phyloP scores from a whole-genome alignment of 768 basidiomycete genomes.

The Mycena filopes region DNA sequence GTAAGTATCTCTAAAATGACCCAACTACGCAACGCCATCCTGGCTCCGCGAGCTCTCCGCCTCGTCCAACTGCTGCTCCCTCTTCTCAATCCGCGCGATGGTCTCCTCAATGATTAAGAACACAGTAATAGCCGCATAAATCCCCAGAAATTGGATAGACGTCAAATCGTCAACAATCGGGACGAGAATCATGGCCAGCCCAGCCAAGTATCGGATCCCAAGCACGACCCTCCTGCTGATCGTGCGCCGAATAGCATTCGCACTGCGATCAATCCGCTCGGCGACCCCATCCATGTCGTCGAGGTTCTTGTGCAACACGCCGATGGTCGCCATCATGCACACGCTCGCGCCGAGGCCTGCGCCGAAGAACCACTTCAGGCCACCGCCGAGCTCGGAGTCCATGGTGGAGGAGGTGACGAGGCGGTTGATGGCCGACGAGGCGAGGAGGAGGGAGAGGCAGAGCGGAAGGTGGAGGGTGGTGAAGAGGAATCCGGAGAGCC shows the following conservation, averaged over 20 bases:
- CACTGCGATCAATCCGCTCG: neutral
- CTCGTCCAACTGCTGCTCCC: conserved; percentile 25
- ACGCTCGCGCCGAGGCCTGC: conserved; percentile 29
- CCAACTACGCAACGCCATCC: neutral
- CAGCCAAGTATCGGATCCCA: conserved; percentile 24
- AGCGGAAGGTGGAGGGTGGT: conserved; percentile 32
- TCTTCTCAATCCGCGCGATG: conserved; percentile 31
- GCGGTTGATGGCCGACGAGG: conserved; percentile 30
- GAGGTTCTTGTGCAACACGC: conserved; percentile 28
- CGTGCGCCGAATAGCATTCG: neutral
- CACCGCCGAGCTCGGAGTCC: conserved; percentile 17
- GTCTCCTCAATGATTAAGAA: conserved; percentile 34
- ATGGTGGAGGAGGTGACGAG: conserved; percentile 22
- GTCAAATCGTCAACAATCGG: conserved; percentile 23
- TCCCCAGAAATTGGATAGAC: conserved; percentile 23
- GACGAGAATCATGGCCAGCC: conserved; percentile 29
- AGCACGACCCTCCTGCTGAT: conserved; percentile 27
- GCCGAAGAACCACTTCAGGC: conserved; percentile 32
- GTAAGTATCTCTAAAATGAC: too few relatives aligned
- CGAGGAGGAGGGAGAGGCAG: conserved; percentile 33
- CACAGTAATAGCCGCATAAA: conserved; percentile 30
- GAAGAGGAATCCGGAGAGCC: conserved; percentile 32
- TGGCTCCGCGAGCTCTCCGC: neutral
- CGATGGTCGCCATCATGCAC: conserved; percentile 31
- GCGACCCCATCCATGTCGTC: conserved; percentile 21